Evolutionary conservation across 768 basidiomycete genomes (phyloP), one percentile per base, ranked within the genome.

Genomic region (Tephrocybe rancida): DNA sequence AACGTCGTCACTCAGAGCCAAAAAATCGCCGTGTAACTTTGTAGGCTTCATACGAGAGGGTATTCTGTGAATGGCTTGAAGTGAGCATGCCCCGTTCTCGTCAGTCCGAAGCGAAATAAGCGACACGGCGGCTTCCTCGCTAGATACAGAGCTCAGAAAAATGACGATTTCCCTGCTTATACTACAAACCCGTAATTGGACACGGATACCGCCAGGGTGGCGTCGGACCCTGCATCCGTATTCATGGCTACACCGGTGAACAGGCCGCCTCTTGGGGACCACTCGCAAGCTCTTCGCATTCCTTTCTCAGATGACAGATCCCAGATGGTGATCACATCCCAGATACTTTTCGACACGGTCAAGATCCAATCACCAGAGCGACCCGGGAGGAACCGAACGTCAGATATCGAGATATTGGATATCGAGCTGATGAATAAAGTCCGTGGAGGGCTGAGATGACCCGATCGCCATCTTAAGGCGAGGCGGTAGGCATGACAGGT

Each of bases 321-420:
- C 83, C 87, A 86, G 18, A 85, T 60, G 1, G 75, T 71, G 43
- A 88, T 59, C 16, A 73, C 70, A 35, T 82, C 82, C 87, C 87
- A 88, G 45, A 88, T 79, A 5, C 76, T 74, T 54, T 80, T 80
- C 3, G 83, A 83, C 8, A 84, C 73, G 6, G 81, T 81, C 50
- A 86, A 46, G 3, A 88, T 48, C 65, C 80, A 76, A 39, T 64
- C 69, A 6, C 71, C 74, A 1, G 66, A 74, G 34, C 66, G 66
- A 5, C 76, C 76, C 7, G 78, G 79, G 0, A 87, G 50, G 58
- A 88, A 82, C 13, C 72, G 77, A 14, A 87, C 71, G 10, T 83
- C 75, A 13, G 79, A 76, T 14, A 88, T 73, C 1, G 74, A 65
- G 0, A 76, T 79, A 25, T 73, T 73, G 37, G 67, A 72, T 24